Evolutionary conservation across 2,329 filamentous ascomycete genomes (phyloP).

Genomic region (Purpureocillium takamizusanense): DNA sequence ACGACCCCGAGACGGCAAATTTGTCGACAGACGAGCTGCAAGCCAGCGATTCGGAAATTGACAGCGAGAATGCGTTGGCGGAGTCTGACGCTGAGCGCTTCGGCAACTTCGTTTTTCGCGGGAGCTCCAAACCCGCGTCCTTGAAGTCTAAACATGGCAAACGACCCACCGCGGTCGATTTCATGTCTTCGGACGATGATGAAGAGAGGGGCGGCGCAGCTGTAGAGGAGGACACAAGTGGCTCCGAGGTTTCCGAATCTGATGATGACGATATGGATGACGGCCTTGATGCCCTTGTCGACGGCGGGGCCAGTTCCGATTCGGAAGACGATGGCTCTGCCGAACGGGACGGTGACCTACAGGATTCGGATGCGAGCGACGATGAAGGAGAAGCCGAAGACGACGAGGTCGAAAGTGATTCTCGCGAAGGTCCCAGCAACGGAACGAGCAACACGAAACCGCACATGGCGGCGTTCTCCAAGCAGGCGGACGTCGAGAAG

Average conservation of each 20-base stretch:
- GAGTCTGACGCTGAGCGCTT: conserved; percentile 80
- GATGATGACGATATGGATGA: conserved; percentile 28
- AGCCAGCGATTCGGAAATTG: conserved; percentile 51
- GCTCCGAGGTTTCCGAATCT: conserved; percentile 27
- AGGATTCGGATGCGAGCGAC: conserved; percentile 19
- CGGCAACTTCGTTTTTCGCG: conserved; percentile 59
- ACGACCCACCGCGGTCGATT: conserved; percentile 46
- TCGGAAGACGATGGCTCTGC: too few species aligned
- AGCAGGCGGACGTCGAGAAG: conserved; percentile 61
- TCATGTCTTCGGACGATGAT: conserved; percentile 40
- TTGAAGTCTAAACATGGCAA: conserved; percentile 24
- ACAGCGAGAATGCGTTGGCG: conserved; percentile 63
- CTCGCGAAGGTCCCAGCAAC: conserved; percentile 18
- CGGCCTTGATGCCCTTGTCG: conserved; percentile 23
- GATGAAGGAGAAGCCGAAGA: conserved; percentile 26
- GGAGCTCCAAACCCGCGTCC: conserved; percentile 42
- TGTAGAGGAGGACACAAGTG: conserved; percentile 21
- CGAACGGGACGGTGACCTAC: too few species aligned
- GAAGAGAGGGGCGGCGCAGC: conserved; percentile 20
- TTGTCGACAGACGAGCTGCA: conserved; percentile 39
- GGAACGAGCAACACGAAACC: conserved; percentile 21
- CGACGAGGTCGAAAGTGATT: conserved; percentile 19
- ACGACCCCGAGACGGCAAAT: conserved; percentile 47
- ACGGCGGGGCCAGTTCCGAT: conserved; percentile 21
- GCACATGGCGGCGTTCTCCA: conserved; percentile 19